Percentiles rank a stretch among this genome's conserved stretches.
These are phyloP conservation scores for Backusella tuberculispora DNA, from an alignment of 192 early-diverging fungal species.

Conservation along the genomic window DNA sequence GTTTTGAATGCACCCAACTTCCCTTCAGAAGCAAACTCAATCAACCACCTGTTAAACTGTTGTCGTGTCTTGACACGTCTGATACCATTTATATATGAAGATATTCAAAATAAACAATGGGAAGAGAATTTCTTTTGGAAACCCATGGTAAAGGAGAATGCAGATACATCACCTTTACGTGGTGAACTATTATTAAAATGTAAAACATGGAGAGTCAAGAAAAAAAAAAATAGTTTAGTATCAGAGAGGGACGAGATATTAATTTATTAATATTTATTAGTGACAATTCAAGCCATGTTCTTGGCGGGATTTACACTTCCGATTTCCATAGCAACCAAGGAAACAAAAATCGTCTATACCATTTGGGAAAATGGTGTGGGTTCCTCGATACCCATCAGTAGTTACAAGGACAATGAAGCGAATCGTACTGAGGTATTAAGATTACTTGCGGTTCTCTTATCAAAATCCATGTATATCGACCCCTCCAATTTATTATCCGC, in stretches of 20 bases:
- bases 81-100: conserved; percentile 86
- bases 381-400: conserved; percentile 66
- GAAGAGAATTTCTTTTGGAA: conserved; percentile 73
- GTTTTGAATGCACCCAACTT: conserved; percentile 57
- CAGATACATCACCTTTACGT: conserved; percentile 32
- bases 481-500: conserved; percentile 50
- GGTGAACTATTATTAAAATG: conserved; percentile 59
- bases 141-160: conserved; percentile 21
- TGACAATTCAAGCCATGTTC: conserved; percentile 56
- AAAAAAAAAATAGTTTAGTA: not conserved
- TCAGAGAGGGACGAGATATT: not conserved
- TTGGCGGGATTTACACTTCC: conserved; percentile 75
- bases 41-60: conserved; percentile 77
- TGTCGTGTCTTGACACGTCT: conserved; percentile 82
- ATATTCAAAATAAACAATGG: conserved; percentile 47
- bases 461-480: conserved; percentile 78
- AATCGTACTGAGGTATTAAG: conserved; percentile 82
- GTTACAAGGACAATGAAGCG: conserved; percentile 67
- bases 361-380: conserved; percentile 84
- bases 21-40: conserved; percentile 54
- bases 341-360: conserved; percentile 58
- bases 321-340: conserved; percentile 43
- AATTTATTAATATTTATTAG: conserved; percentile 13
- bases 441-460: conserved; percentile 77
- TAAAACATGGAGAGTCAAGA: conserved; percentile 14